Evolutionary conservation across 352 stramenopile genomes (phyloP).

Genomic region (Aphanomyces astaci): DNA sequence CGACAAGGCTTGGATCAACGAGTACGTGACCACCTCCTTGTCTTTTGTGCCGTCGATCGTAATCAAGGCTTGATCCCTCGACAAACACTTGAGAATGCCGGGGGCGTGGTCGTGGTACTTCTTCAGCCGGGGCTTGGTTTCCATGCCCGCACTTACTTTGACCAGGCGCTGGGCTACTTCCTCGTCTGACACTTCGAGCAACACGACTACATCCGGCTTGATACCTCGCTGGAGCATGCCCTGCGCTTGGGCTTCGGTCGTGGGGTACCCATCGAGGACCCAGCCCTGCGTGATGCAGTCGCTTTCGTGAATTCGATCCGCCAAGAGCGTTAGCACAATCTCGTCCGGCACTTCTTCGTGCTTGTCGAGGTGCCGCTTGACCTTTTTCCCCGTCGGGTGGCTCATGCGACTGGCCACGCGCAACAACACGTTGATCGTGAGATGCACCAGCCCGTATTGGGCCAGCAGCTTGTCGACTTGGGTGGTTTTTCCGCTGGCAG

Average conservation of each 20-base stretch:
- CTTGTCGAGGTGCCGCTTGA: slow-evolving; percentile 37
- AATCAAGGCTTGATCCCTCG: slow-evolving; percentile 10
- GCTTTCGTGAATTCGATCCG: slow-evolving; percentile 64
- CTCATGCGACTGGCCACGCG: slow-evolving; percentile 59
- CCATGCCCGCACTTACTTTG: background rate
- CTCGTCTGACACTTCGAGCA: slow-evolving; percentile 92
- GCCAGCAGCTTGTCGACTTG: slow-evolving; percentile 86
- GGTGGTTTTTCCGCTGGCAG: slow-evolving; percentile 93
- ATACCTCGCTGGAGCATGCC: slow-evolving; percentile 78
- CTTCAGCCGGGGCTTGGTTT: slow-evolving; percentile 9
- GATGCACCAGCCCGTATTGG: slow-evolving; percentile 84
- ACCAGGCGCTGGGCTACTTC: slow-evolving; percentile 86
- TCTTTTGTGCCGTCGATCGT: slow-evolving; percentile 7
- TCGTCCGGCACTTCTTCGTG: slow-evolving; percentile 45
- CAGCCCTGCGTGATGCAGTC: slow-evolving; percentile 79
- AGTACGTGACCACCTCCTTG: background rate
- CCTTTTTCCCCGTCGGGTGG: slow-evolving; percentile 30
- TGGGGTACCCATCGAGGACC: slow-evolving; percentile 90
- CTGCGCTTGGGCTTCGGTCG: slow-evolving; percentile 73
- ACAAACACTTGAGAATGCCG: slow-evolving; percentile 16
- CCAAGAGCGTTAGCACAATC: slow-evolving; percentile 42
- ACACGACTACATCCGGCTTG: slow-evolving; percentile 82
- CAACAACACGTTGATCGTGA: slow-evolving; percentile 89
- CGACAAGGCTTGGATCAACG: slow-evolving; percentile 9
- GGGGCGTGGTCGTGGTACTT: slow-evolving; percentile 12